Evolutionary conservation across 352 stramenopile species (phyloP).

Genomic region (Pythium biforme): DNA sequence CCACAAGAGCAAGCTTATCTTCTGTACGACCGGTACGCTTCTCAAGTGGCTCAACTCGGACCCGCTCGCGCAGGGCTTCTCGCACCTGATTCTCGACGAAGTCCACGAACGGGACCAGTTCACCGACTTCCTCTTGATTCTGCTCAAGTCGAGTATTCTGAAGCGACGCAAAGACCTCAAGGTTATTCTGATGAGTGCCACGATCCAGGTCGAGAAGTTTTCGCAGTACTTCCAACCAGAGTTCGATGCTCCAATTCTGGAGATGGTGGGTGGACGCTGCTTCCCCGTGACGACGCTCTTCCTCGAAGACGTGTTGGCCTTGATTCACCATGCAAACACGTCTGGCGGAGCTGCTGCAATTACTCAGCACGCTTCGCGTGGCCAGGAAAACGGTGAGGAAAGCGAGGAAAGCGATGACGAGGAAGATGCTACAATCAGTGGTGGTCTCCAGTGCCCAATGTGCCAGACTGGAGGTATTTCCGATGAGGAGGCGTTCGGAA

Average conservation of each 20-base stretch:
- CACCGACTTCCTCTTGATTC: slow-evolving; percentile 96
- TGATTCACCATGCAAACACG: slow-evolving; percentile 34
- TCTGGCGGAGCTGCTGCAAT: slow-evolving; percentile 12
- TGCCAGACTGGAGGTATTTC: slow-evolving; percentile 71
- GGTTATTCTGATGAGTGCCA: slow-evolving; percentile 95
- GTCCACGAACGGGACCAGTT: slow-evolving; percentile 95
- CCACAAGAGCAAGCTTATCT: slow-evolving; percentile 91
- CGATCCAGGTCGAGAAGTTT: slow-evolving; percentile 94
- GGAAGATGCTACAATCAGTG: slow-evolving; percentile 27
- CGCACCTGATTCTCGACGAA: slow-evolving; percentile 95
- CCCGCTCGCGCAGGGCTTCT: slow-evolving; percentile 77
- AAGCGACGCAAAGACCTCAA: slow-evolving; percentile 81
- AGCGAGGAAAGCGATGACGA: slow-evolving; percentile 8
- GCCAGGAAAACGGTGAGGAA: not conserved
- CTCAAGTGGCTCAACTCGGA: slow-evolving; percentile 85
- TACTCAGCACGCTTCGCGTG: slow-evolving; percentile 3
- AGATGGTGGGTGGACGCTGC: slow-evolving; percentile 82
- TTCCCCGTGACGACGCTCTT: slow-evolving; percentile 93
- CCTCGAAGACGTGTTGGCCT: slow-evolving; percentile 81
- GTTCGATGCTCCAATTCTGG: slow-evolving; percentile 63
- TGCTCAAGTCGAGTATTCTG: slow-evolving; percentile 89
- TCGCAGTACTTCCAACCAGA: slow-evolving; percentile 88
- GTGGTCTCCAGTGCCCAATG: slow-evolving; percentile 73
- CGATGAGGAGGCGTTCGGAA: slow-evolving; percentile 84
- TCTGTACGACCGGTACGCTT: slow-evolving; percentile 96